Percentiles rank a stretch among this genome's conserved stretches.
These are phyloP conservation scores for Chlorencoelia australis DNA, from an alignment of 2,329 filamentous ascomycete genomes.

Conservation along the genomic window DNA sequence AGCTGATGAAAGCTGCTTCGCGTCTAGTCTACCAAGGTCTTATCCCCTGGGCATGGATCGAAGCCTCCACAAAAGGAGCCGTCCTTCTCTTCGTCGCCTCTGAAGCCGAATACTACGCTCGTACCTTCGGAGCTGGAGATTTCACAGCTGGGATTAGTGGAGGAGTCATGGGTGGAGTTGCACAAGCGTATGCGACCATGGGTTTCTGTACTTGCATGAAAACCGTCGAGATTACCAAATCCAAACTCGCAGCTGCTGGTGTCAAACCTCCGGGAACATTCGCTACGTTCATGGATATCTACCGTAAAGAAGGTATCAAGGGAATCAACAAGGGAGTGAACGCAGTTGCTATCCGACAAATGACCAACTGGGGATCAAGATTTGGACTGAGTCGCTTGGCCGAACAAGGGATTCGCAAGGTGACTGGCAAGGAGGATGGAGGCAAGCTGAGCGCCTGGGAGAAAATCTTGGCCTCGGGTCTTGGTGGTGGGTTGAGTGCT, in stretches of 20 bases:
- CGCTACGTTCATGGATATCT: constrained; percentile 94
- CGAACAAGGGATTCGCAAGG: constrained; percentile 73
- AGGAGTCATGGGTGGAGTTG: constrained; percentile 88
- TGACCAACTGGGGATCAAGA: constrained; percentile 97
- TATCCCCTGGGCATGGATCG: constrained; percentile 99
- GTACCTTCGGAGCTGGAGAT: constrained; percentile 69
- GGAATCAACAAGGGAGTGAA: constrained; percentile 99
- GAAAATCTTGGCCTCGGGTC: constrained; percentile 76
- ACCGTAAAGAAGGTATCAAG: constrained; percentile 81
- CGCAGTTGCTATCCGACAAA: constrained; percentile 95
- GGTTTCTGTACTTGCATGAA: constrained; percentile 99
- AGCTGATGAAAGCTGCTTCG: constrained; percentile 19
- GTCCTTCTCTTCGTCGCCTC: constrained; percentile 98
- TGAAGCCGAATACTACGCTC: constrained; percentile 93
- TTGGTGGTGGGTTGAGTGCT: constrained; percentile 89
- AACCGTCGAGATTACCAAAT: constrained; percentile 98
- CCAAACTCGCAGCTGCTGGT: constrained; percentile 80
- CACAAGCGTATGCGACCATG: constrained; percentile 98
- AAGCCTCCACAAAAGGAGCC: constrained; percentile 98
- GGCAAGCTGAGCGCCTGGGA: constrained; percentile 71
- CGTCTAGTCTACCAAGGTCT: constrained; percentile 91
- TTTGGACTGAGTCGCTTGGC: constrained; percentile 90
- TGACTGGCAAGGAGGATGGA: constrained; percentile 67
- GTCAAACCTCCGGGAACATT: constrained; percentile 84
- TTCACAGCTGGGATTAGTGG: constrained; percentile 84